These are phyloP conservation scores for Ananas comosus DNA, from an alignment of 176 grass and related monocot genomes.

Conservation along the genomic window DNA sequence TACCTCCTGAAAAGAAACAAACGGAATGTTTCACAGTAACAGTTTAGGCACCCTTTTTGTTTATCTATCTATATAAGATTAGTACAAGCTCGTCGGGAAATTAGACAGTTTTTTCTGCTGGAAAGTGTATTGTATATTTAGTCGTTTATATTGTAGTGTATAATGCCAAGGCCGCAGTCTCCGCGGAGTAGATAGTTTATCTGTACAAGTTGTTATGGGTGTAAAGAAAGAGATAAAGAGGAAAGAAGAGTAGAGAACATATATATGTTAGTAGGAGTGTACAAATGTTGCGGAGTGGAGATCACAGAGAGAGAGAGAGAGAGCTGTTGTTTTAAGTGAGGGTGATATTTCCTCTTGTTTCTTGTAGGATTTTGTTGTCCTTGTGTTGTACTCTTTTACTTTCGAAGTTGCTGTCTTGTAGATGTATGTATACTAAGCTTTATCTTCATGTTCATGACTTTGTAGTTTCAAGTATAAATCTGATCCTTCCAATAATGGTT, in stretches of 20 bases:
- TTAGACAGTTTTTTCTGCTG: not conserved
- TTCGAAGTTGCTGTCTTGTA: not conserved
- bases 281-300: not conserved
- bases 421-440: not conserved
- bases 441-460: too few relatives aligned
- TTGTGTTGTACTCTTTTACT: not conserved
- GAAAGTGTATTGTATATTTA: not conserved
- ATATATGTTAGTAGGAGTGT: not conserved
- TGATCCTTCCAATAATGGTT: too few relatives aligned
- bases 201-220: not conserved
- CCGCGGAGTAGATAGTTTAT: not conserved
- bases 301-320: not conserved
- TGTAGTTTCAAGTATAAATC: too few relatives aligned
- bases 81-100: not conserved
- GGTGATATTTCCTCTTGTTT: not conserved
- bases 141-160: not conserved
- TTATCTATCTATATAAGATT: not conserved
- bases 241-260: constrained; percentile 3
- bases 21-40: not conserved
- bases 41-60: not conserved
- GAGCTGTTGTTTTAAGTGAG: not conserved
- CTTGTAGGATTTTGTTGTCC: not conserved
- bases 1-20: not conserved
- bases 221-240: not conserved
- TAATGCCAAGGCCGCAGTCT: not conserved